Evolutionary conservation across 2,329 filamentous ascomycete genomes (phyloP), one percentile per base, ranked within the genome.

Genomic region (Exophiala bonariae): DNA sequence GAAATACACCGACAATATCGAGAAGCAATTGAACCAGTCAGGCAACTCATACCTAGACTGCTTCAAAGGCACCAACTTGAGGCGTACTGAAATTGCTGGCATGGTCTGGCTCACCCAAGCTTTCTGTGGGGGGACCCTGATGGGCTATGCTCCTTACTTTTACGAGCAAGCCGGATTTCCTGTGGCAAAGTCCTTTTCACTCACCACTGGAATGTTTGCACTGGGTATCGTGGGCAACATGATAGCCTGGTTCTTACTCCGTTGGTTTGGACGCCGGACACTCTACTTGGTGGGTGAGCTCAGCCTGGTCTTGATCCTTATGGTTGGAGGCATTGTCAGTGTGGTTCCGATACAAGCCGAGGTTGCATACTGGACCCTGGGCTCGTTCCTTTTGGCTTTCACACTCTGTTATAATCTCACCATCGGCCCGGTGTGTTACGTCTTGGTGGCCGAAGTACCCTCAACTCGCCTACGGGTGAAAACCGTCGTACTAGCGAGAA

Each of bases 1-100:
- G 87, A 82, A 89, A 1, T 88, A 95, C 63, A 96, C 89, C 1
- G 91, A 86, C 1, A 85, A 86, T 0, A 73, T 95, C 10, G 90
- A 95, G 65, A 78, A 87, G 62, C 75, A 82, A 66, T 86, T 89
- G 43, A 90, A 87, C 3, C 17, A 9, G 4, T 71, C 73, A 6
- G 89, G 89, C 23, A 81, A 87, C 5, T 83, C 77, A 43, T 95
- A 93, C 66, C 68, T 80, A 59, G 89, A 95, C 66, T 95, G 89
- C 70, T 95, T 95, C 78, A 84, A 78, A 64, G 89, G 89, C 9
- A 79, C 80, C 10, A 85, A 95, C 62, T 73, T 85, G 39, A 85
- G 89, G 48, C 81, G 90, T 19, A 95, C 89, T 2, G 89, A 88
- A 63, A 83, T 86, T 56, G 75, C 81, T 19, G 81, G 79, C 50